Base-by-base conservation (phyloP, 2,329 filamentous ascomycete genomes). In the Ceratocystis lukuohia region DNA sequence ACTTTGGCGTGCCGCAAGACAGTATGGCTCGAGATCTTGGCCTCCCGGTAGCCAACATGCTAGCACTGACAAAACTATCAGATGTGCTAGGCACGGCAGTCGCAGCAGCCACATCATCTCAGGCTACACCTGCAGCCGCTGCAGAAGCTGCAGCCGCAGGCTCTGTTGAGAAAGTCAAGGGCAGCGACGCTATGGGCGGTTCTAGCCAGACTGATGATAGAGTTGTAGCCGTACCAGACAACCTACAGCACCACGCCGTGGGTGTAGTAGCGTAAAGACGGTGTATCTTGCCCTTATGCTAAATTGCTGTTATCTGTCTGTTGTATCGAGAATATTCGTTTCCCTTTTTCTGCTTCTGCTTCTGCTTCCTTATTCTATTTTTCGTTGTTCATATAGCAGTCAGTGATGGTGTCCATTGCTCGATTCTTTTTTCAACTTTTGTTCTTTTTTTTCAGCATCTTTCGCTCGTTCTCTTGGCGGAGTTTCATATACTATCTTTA, bases 1-100 rank as follows among this genome's bases (percentile, higher is more conserved):
- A 62, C 46, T 71, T 70, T 67, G 64, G 69, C 53, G 66, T 69
- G 50, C 65, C 66, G 12, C 57, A 65, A 20, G 64, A 68, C 22
- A 68, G 59, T 59, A 56, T 68, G 62, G 67, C 66, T 10, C 67
- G 68, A 25, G 64, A 67, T 33, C 56, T 69, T 53, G 33, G 70
- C 22, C 67, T 66, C 46, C 70, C 69, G 3, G 65, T 68, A 12
- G 50, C 53, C 20, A 65, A 63, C 25, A 61, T 68, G 66, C 30
- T 68, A 62, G 61, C 61, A 10, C 53, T 66, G 8, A 64, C 66
- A 17, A 68, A 68, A 30, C 41, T 68, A n/a, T 65, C 66, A 5
- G 65, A 67, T 61, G 65, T 68, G 50, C n/a, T 65, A 22, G 65
- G 67, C 44, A 65, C 65, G 48, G 67, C 67, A 30, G 65, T 67